A percentile compares a stretch with the other conserved stretches of the same genome.
Conservation (phyloP, 164 flowering plant genomes). For the Protea cynaroides region DNA sequence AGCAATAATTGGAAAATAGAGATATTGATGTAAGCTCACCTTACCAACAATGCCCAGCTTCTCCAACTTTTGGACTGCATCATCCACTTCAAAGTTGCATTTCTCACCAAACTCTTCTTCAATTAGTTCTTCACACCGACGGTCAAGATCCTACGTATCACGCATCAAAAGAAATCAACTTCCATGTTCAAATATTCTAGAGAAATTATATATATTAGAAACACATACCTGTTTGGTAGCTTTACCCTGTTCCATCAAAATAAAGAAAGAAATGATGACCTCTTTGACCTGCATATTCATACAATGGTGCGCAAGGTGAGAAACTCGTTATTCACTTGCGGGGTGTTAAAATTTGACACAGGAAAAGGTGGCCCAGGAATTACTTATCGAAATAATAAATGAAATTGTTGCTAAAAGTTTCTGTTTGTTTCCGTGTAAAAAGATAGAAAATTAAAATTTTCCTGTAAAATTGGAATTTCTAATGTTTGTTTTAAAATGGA, state of each 20-base stretch:
- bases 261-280: slow-evolving; percentile 61
- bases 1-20: background rate
- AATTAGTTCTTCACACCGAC: slow-evolving; percentile 60
- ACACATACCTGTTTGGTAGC: slow-evolving; percentile 43
- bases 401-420: too few relatives aligned
- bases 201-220: background rate
- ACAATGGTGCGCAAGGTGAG: background rate
- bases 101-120: slow-evolving; percentile 57
- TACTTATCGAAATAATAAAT: too few relatives aligned
- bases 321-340: background rate
- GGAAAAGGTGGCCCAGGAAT: too few relatives aligned
- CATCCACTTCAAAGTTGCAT: slow-evolving; percentile 85
- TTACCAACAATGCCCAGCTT: slow-evolving; percentile 72
- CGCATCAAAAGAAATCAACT: slow-evolving; percentile 1
- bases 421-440: too few relatives aligned
- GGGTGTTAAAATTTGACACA: too few relatives aligned
- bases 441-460: too few relatives aligned
- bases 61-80: slow-evolving; percentile 82
- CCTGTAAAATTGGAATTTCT: too few relatives aligned
- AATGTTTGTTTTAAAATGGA: too few relatives aligned
- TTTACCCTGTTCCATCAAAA: slow-evolving; percentile 80
- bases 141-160: slow-evolving; percentile 49
- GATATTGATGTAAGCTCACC: slow-evolving; percentile 37
- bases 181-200: background rate
- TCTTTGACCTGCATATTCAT: slow-evolving; percentile 65